Base-by-base conservation (phyloP, 805 yeast genomes). In the Candida sanyiensis region DNA sequence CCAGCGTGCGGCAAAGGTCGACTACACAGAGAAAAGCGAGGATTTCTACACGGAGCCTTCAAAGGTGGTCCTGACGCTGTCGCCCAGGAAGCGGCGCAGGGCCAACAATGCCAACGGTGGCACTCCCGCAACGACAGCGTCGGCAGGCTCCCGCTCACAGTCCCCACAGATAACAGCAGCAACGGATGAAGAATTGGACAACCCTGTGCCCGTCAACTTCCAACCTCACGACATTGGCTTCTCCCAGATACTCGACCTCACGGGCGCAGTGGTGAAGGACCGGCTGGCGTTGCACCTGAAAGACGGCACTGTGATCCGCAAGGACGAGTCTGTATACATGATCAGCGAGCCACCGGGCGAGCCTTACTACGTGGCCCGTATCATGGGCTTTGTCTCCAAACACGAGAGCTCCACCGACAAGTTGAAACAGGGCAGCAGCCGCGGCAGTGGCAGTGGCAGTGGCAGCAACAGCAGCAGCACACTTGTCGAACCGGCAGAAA, bases 281-380 rank as follows among this genome's bases (percentile, higher is more conserved):
- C 45, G 48, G 15, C 28, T 46, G 1, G 47, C 37, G 19, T 42
- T 58, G 3, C 39, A 42, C 10, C 39, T 51, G 18, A 42, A 37
- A 24, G 44, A 50, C 23, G 59, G 58, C 34, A 18, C 40, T 19
- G 26, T 28, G 3, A 25, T 66, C 8, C 48, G 48, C 32, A 47
- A 52, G 28, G 53, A 62, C 38, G 95, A 88, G 41, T 77, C 69
- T 43, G 80, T 88, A 8, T 88, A 83, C 56, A 77, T 89, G 78
- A 71, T 89, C 10, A 77, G 93, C 46, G 96, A 87, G 58, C 96
- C 96, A 1, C 87, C 96, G 0, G 93, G 95, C 2, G 96, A 87
- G 51, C 97, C 97, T 0, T 93, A 83, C 64, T 85, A 87, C 52
- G 73, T 93, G 31, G 97, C 94, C 1, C 68, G 90, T 29, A 70